Evolutionary conservation across 495 filamentous ascomycete species (phyloP).

Genomic region (Hyphodiscus hymeniophilus): DNA sequence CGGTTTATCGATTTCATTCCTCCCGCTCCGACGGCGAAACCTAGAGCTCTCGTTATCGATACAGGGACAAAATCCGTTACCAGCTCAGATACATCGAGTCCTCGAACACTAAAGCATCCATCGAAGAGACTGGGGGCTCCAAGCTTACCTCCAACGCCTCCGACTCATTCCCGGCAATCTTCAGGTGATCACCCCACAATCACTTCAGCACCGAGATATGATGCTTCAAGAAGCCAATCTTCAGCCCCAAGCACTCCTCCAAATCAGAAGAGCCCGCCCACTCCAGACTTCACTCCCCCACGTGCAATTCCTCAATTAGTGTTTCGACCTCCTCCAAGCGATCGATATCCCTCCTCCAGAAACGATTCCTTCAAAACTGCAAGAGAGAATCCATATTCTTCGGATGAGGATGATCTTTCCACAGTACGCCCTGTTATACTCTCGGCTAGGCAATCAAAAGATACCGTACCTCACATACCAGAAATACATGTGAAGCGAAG

Average conservation of each 20-base stretch:
- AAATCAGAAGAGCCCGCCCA: constrained; percentile 60
- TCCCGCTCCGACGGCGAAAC: constrained; percentile 20
- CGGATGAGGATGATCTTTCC: constrained; percentile 46
- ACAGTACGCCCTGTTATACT: constrained; percentile 40
- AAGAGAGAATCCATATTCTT: constrained; percentile 49
- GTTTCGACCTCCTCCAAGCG: constrained; percentile 29
- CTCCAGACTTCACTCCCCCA: constrained; percentile 66
- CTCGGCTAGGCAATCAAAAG: constrained; percentile 35
- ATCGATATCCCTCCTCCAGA: constrained; percentile 42
- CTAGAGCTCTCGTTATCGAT: constrained; percentile 16
- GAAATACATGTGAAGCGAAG: constrained; percentile 27
- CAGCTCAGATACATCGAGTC: constrained; percentile 21
- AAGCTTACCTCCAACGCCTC: constrained; percentile 41
- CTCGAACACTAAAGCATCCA: constrained; percentile 26
- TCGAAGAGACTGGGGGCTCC: constrained; percentile 24
- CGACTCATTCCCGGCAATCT: constrained; percentile 42
- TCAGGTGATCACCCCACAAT: constrained; percentile 33
- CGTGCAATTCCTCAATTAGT: constrained; percentile 31
- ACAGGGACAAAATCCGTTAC: constrained; percentile 17
- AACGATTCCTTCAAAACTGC: constrained; percentile 71
- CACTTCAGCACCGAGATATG: constrained; percentile 26
- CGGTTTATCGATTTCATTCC: constrained; percentile 18
- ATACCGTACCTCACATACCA: constrained; percentile 25
- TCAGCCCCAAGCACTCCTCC: constrained; percentile 45
- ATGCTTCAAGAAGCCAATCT: constrained; percentile 25